Evolutionary conservation across 1,284 basidiomycete genomes (phyloP).

Genomic region (Fomitopsis schrenkii): DNA sequence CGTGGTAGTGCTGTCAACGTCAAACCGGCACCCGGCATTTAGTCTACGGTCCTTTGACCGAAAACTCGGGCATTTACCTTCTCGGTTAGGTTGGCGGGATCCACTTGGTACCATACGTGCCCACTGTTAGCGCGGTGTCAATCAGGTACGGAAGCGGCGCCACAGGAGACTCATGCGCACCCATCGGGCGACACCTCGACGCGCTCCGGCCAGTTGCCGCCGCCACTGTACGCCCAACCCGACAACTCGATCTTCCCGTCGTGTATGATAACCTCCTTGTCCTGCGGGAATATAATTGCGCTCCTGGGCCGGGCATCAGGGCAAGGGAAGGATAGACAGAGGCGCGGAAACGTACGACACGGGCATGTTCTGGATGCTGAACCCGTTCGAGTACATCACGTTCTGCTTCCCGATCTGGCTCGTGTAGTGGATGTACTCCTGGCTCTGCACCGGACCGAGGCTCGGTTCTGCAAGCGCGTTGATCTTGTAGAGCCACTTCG

Average conservation of each 20-base stretch:
- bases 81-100: conserved; percentile 43
- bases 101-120: conserved; percentile 47
- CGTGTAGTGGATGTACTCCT: conserved; percentile 53
- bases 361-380: conserved; percentile 55
- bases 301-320: conserved; percentile 31
- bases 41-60: background rate
- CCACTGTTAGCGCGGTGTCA: conserved; percentile 27
- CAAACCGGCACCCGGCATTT: background rate
- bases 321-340: background rate
- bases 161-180: conserved; percentile 23
- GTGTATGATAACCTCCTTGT: conserved; percentile 47
- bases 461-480: conserved; percentile 46
- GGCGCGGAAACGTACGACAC: conserved; percentile 38
- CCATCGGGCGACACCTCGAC: conserved; percentile 53
- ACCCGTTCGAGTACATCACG: conserved; percentile 44
- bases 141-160: background rate
- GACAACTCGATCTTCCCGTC: conserved; percentile 42
- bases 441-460: conserved; percentile 47
- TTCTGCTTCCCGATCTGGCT: conserved; percentile 52
- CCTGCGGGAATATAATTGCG: conserved; percentile 42
- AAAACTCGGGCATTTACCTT: conserved; percentile 30
- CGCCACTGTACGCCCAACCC: conserved; percentile 54
- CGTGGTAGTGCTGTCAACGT: conserved; percentile 42
- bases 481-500: conserved; percentile 55
- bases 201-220: conserved; percentile 52